Percentiles rank a stretch among this genome's conserved stretches.
Conservation (phyloP, 192 early-diverging fungal genomes). For the Coemansia sp. region DNA sequence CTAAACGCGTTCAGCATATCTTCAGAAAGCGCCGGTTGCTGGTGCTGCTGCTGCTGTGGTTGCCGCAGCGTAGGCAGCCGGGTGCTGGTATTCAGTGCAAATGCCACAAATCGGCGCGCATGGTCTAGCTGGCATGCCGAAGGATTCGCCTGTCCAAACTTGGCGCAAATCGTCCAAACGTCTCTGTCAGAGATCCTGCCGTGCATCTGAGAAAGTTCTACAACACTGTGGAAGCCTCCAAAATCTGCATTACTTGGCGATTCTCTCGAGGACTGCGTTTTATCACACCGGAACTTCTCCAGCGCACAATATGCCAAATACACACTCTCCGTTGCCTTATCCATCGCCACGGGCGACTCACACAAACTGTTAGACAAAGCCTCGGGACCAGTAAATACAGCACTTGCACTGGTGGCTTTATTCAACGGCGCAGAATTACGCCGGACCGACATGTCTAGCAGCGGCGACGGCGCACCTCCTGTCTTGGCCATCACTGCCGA, state of each 20-base stretch:
- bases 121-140: constrained; percentile 28
- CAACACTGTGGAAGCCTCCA: constrained; percentile 33
- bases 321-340: constrained; percentile 20
- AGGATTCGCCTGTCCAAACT: constrained; percentile 15
- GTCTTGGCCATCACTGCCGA: constrained; percentile 13
- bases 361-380: neutral
- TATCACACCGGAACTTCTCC: constrained; percentile 39
- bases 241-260: constrained; percentile 6
- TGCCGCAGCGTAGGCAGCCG: constrained; percentile 4
- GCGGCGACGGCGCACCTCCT: constrained; percentile 9
- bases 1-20: constrained; percentile 34
- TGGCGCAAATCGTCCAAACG: constrained; percentile 33
- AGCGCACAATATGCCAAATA: constrained; percentile 41
- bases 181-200: constrained; percentile 25
- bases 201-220: constrained; percentile 44
- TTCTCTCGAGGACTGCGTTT: neutral
- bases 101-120: constrained; percentile 22
- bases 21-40: constrained; percentile 33
- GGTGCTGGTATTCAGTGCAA: constrained; percentile 15
- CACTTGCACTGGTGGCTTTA: neutral
- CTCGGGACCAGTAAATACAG: neutral
- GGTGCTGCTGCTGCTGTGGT: constrained; percentile 16
- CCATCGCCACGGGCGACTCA: constrained; percentile 6
- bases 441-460: constrained; percentile 22
- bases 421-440: constrained; percentile 47